Evolutionary conservation across 176 grass and related monocot species (phyloP).

Genomic region (Ensete ventricosum): DNA sequence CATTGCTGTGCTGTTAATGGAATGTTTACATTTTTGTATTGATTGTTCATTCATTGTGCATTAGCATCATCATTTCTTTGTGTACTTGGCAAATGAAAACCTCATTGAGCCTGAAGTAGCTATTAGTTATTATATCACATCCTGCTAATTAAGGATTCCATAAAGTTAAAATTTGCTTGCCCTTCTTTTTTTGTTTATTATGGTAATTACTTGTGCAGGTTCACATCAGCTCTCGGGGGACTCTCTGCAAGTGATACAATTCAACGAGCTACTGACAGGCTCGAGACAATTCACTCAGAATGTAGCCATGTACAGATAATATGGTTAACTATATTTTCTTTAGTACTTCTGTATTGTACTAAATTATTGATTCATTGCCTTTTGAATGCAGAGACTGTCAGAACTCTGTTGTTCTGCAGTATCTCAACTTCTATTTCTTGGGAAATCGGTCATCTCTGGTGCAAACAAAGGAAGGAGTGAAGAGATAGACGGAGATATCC

Average conservation of each 20-base stretch:
- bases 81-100: background rate
- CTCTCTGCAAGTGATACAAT: conserved; percentile 82
- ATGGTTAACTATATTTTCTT: background rate
- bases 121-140: background rate
- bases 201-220: conserved; percentile 35
- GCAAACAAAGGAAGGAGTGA: conserved; percentile 53
- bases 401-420: conserved; percentile 89
- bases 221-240: conserved; percentile 57
- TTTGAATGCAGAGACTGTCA: conserved; percentile 35
- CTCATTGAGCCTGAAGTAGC: background rate
- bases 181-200: background rate
- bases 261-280: conserved; percentile 73
- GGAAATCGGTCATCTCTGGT: conserved; percentile 71
- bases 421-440: conserved; percentile 78
- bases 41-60: background rate
- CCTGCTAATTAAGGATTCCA: conserved; percentile 4
- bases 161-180: conserved; percentile 1
- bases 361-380: conserved; percentile 2
- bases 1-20: too few species aligned
- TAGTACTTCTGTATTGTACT: conserved; percentile 4
- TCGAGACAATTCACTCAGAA: conserved; percentile 90
- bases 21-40: background rate
- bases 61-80: background rate
- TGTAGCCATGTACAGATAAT: conserved; percentile 64
- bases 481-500: conserved; percentile 38